These are phyloP conservation scores for Umbilicaria muhlenbergii DNA, from an alignment of 495 filamentous ascomycete species.

Conservation along the genomic window DNA sequence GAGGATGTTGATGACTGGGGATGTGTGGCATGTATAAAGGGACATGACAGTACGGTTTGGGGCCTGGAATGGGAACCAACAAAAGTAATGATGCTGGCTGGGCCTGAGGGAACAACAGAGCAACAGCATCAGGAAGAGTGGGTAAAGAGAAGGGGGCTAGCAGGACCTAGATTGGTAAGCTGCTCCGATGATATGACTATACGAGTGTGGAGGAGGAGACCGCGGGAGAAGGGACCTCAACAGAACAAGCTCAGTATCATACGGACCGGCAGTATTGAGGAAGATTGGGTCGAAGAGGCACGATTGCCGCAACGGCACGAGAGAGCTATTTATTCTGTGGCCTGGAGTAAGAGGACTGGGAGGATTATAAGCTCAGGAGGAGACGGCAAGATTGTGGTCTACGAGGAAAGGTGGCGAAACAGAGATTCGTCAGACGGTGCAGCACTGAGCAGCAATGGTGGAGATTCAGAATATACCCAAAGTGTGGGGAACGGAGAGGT, in stretches of 20 bases:
- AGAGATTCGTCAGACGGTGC: background rate
- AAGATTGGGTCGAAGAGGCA: conserved; percentile 65
- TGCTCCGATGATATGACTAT: conserved; percentile 68
- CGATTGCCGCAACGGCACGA: conserved; percentile 59
- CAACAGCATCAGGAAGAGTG: conserved; percentile 20
- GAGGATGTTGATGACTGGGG: conserved; percentile 91
- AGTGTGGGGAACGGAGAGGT: conserved; percentile 3
- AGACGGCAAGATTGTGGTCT: conserved; percentile 72
- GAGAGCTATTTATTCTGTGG: conserved; percentile 62
- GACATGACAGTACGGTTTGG: conserved; percentile 76
- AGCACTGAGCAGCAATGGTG: background rate
- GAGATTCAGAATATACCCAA: conserved; percentile 1
- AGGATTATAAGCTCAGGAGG: conserved; percentile 69
- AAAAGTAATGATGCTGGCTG: background rate
- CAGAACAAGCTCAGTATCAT: conserved; percentile 64
- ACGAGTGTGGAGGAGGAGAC: conserved; percentile 56
- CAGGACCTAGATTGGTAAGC: conserved; percentile 53
- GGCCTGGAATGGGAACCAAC: conserved; percentile 60
- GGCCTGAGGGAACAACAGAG: background rate
- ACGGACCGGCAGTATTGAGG: conserved; percentile 48
- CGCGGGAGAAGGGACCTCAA: conserved; percentile 33
- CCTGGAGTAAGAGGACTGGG: conserved; percentile 64
- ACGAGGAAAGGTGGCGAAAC: conserved; percentile 38
- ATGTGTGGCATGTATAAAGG: conserved; percentile 66
- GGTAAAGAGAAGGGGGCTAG: conserved; percentile 25